These are phyloP conservation scores for Penicillium canariense DNA, from an alignment of 495 filamentous ascomycete species.

Conservation along the genomic window DNA sequence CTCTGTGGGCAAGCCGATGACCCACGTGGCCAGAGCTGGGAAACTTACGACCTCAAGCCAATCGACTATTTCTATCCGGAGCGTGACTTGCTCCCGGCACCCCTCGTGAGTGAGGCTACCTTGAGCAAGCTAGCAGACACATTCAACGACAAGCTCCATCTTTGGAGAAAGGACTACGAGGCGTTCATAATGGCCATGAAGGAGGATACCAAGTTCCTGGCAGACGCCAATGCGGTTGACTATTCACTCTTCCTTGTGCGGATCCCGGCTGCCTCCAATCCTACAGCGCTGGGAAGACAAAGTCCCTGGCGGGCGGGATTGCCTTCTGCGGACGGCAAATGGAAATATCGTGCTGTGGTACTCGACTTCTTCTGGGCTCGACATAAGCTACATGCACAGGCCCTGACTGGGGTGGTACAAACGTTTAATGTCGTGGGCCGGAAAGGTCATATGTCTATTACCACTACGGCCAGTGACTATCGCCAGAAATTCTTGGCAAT, in stretches of 20 bases:
- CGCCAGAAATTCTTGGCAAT: slow-evolving; percentile 61
- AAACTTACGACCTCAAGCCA: slow-evolving; percentile 70
- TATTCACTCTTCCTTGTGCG: slow-evolving; percentile 68
- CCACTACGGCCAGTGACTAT: slow-evolving; percentile 64
- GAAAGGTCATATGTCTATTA: slow-evolving; percentile 68
- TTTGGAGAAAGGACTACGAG: slow-evolving; percentile 49
- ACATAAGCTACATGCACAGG: slow-evolving; percentile 59
- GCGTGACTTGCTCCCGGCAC: slow-evolving; percentile 60
- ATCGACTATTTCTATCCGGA: slow-evolving; percentile 71
- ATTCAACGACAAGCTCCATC: slow-evolving; percentile 62
- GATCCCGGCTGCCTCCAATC: slow-evolving; percentile 42
- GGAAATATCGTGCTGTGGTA: slow-evolving; percentile 60
- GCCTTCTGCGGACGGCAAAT: slow-evolving; percentile 55
- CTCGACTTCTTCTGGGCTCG: slow-evolving; percentile 74
- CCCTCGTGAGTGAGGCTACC: slow-evolving; percentile 56
- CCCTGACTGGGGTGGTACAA: slow-evolving; percentile 59
- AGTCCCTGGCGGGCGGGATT: slow-evolving; percentile 58
- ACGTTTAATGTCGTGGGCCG: slow-evolving; percentile 56
- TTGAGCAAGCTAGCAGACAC: slow-evolving; percentile 58
- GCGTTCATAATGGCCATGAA: slow-evolving; percentile 48
- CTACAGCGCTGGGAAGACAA: slow-evolving; percentile 20
- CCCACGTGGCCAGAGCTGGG: slow-evolving; percentile 50
- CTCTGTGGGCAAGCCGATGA: slow-evolving; percentile 53
- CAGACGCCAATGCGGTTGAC: slow-evolving; percentile 60
- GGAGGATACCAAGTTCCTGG: slow-evolving; percentile 58